Base-by-base conservation (phyloP, 2,329 filamentous ascomycete genomes). In the Conoideocrella luteorostrata region DNA sequence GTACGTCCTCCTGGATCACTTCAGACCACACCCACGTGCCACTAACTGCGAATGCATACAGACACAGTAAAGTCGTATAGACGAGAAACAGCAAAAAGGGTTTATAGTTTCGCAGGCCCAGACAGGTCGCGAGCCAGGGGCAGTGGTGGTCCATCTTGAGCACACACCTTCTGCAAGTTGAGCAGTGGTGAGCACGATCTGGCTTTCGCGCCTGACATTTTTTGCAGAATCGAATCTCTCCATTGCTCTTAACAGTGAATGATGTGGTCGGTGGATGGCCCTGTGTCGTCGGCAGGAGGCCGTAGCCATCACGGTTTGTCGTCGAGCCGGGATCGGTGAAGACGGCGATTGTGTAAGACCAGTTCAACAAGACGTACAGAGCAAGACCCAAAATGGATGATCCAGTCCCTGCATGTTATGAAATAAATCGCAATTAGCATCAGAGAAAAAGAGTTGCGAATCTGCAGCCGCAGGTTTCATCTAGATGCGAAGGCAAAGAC, bases 101-200 rank as follows among this genome's bases (percentile, higher is more conserved):
- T 68, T 98, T 98, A 74, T 96, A 94, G 67, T 98, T 98, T 59
- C 80, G 81, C 51, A 98, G 71, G 17, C 93, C 93, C 47, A 98
- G 86, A 64, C 93, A 98, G 4, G 88, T 95, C 22, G 93, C 91
- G 39, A 98, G 76, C 93, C 93, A 98, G 13, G 93, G 93, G 63
- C 93, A 98, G 69, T 98, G 93, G 64, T 98, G 93, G 62, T 98
- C 93, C 93, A 98, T 98, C 73, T 98, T 98, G 63, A 98, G 74
- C 21, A 98, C 90, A 63, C 93, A 98, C 58, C 86, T 84, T 53
- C 84, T 81, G 68, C 93, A 98, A 4, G 89, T 94, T 10, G 88
- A 95, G 74, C 93, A 98, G 70, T 98, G 93, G 65, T 98, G 93
- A 24, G 91, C 82, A 48, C 93, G 87, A 67, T 98, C 93, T 33